These are phyloP conservation scores for Silybum marianum DNA, from an alignment of 129 eudicot genomes.

Conservation along the genomic window DNA sequence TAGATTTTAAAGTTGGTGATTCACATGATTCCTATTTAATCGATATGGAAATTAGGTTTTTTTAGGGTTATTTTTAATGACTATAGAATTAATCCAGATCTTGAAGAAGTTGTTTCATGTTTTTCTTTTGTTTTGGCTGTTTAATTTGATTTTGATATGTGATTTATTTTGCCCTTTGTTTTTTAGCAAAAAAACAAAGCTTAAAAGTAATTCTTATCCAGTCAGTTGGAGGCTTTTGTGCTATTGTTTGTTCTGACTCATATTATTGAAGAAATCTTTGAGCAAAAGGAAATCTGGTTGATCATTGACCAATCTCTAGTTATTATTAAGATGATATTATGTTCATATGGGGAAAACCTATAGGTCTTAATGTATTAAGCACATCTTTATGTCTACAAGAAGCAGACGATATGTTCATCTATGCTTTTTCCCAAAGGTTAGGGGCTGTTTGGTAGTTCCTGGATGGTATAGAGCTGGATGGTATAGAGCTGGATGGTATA, in stretches of 20 bases:
- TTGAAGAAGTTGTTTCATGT: neutral
- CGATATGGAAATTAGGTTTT: conserved; percentile 1
- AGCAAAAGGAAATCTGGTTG: neutral
- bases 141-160: neutral
- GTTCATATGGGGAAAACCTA: neutral
- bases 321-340: neutral
- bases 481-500: too few relatives aligned
- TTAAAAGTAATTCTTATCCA: neutral
- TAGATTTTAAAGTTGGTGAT: neutral
- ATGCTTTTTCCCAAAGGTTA: neutral
- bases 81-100: neutral
- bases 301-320: neutral
- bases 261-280: neutral
- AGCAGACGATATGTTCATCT: neutral
- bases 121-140: neutral
- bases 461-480: too few relatives aligned
- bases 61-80: neutral
- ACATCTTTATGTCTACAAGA: neutral
- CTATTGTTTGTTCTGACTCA: neutral
- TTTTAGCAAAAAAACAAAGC: neutral
- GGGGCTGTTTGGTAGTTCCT: too few relatives aligned
- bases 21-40: neutral
- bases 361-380: neutral
- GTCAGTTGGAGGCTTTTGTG: neutral
- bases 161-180: neutral